These are phyloP conservation scores for Chlamydomonas schloesseri DNA, from an alignment of 139 green algal genomes.

Conservation along the genomic window DNA sequence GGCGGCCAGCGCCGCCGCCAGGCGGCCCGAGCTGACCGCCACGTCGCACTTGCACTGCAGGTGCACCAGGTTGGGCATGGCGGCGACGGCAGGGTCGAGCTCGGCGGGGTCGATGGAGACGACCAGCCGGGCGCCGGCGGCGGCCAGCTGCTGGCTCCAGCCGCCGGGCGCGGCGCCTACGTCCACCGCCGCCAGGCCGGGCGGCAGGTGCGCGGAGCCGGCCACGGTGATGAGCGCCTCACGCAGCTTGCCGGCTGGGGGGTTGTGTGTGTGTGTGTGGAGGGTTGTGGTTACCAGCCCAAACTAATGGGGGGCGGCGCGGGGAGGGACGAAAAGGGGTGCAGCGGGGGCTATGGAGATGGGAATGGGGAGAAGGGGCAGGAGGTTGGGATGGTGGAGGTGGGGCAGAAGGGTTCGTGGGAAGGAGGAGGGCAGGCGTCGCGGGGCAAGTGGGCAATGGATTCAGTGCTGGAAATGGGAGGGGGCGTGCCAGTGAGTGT, in stretches of 20 bases:
- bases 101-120: conserved; percentile 41
- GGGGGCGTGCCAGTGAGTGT: no score
- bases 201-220: not conserved
- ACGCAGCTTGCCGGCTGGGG: not conserved
- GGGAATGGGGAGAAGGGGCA: no score
- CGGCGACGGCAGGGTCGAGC: conserved; percentile 29
- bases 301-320: no score
- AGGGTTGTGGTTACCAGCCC: no score
- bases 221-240: not conserved
- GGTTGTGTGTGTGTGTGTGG: no score
- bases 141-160: not conserved
- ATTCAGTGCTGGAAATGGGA: no score
- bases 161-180: not conserved
- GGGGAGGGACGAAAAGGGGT: not conserved
- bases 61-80: conserved; percentile 25
- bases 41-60: conserved; percentile 16
- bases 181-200: not conserved
- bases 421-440: no score
- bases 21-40: not conserved
- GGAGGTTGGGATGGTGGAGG: not conserved
- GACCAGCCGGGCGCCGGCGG: not conserved
- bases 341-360: no score
- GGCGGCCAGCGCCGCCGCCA: conserved; percentile 7
- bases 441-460: no score
- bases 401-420: no score